Base-by-base conservation (phyloP, 2,329 filamentous ascomycete genomes). In the Exserohilum turcica region DNA sequence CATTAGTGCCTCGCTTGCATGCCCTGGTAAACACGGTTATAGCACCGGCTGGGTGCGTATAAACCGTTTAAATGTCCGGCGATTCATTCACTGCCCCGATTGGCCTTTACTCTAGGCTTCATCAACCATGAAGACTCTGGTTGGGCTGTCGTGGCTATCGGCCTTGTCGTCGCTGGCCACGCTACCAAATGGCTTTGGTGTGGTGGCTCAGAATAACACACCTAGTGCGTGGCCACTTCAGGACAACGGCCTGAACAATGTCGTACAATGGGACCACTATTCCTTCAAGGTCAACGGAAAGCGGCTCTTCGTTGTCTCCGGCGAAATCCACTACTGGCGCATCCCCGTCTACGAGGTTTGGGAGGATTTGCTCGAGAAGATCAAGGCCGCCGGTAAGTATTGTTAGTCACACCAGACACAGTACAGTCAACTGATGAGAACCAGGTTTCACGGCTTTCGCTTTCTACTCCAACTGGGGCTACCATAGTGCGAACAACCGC, bases 231-330 rank as follows among this genome's bases (percentile, higher is more conserved):
- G 79, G 79, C 79, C 79, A 1, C 50, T 81, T 9, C 77, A 81
- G 48, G 75, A 80, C 64, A 76, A 82, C 54, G 77, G 77, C 5
- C 59, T 80, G 43, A 82, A 76, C 52, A 63, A 76, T 4, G 71
- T 77, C 19, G 80, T 83, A 1, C 73, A 81, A 66, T 83, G 80
- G 81, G 81, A 83, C 55, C 76, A 80, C 49, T 81, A 81, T 65
- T 82, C 80, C 64, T 79, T 82, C 61, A 76, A 79, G 27, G 67
- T 83, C 47, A 78, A 83, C 45, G 79, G 77, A 24, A 75, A 82
- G 59, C 71, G 81, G 16, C 65, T 83, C 5, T 83, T 81, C 57
- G 71, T 84, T 37, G 82, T 80, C 62, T 77, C 78, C 12, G 81
- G 81, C 33, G 81, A 84, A 61, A 78, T 84, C 18, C 81, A 84